phyloP scores from a whole-genome alignment of 441 rosid genomes.

The Rhodomyrtus psidioides region DNA sequence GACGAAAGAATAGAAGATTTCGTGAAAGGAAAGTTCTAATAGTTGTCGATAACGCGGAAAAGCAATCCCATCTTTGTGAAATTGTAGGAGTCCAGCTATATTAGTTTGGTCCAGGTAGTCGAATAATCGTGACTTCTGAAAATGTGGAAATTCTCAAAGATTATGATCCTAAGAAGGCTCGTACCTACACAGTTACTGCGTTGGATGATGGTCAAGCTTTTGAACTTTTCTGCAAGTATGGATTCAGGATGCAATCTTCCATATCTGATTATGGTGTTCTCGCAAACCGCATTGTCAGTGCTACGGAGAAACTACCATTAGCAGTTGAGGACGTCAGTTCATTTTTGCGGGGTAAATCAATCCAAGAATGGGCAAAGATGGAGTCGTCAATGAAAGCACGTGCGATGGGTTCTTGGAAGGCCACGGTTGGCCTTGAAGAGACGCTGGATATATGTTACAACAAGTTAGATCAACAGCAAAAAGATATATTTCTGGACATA shows the following conservation, averaged over 20 bases:
- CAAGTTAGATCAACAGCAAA: rapidly evolving
- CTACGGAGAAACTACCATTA: not conserved
- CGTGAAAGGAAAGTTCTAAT: not conserved
- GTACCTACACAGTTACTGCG: rapidly evolving
- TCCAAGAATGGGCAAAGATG: not conserved
- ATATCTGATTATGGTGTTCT: not conserved
- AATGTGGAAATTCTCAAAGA: rapidly evolving
- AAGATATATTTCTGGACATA: not conserved
- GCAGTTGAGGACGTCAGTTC: not conserved
- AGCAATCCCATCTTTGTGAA: not conserved
- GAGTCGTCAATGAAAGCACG: rapidly evolving
- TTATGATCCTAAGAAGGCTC: rapidly evolving
- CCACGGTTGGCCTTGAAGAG: not conserved
- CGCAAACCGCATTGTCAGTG: not conserved
- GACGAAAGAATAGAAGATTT: not conserved
- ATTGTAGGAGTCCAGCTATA: not conserved
- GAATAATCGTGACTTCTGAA: not conserved
- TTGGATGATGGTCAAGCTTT: not conserved
- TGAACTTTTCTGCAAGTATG: not conserved
- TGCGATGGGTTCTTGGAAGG: rapidly evolving
- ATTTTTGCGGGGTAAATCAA: not conserved
- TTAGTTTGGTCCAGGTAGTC: not conserved
- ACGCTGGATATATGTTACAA: rapidly evolving
- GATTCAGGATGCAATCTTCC: not conserved
- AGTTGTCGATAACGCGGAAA: rapidly evolving